Evolutionary conservation across 805 yeast species (phyloP).

Genomic region (Ogataea zsoltii): DNA sequence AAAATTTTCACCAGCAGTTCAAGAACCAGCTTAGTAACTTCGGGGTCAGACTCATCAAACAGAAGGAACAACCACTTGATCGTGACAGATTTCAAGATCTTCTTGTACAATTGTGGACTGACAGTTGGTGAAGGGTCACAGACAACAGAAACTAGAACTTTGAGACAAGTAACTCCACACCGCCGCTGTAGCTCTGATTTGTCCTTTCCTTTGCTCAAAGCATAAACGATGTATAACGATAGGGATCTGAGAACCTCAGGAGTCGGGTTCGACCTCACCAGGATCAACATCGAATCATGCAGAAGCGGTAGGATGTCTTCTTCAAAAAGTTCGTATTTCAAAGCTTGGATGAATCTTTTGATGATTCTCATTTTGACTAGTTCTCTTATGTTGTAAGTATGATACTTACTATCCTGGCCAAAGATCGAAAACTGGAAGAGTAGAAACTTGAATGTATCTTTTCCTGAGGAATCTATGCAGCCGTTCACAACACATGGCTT

Average conservation of each 20-base stretch:
- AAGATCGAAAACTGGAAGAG: conserved; percentile 60
- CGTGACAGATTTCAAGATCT: conserved; percentile 53
- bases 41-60: conserved; percentile 41
- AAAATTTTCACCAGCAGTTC: conserved; percentile 51
- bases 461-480: conserved; percentile 20
- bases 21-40: conserved; percentile 41
- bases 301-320: conserved; percentile 39
- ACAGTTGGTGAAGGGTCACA: conserved; percentile 35
- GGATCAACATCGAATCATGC: conserved; percentile 38
- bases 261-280: conserved; percentile 50
- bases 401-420: conserved; percentile 51
- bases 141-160: conserved; percentile 41
- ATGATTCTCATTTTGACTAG: conserved; percentile 51
- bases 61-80: conserved; percentile 66
- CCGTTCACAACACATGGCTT: conserved; percentile 28
- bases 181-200: conserved; percentile 19
- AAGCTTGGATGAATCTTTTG: conserved; percentile 48
- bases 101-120: conserved; percentile 31
- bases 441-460: conserved; percentile 51
- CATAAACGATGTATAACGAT: conserved; percentile 52
- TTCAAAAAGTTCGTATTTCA: conserved; percentile 44
- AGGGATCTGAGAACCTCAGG: conserved; percentile 56
- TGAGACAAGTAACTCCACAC: conserved; percentile 38
- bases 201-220: conserved; percentile 37
- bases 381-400: conserved; percentile 51